A percentile compares a stretch with the other conserved stretches of the same genome.
Evolutionary conservation across 2,329 filamentous ascomycete species (phyloP).

Genomic region (Colletotrichum sidae): DNA sequence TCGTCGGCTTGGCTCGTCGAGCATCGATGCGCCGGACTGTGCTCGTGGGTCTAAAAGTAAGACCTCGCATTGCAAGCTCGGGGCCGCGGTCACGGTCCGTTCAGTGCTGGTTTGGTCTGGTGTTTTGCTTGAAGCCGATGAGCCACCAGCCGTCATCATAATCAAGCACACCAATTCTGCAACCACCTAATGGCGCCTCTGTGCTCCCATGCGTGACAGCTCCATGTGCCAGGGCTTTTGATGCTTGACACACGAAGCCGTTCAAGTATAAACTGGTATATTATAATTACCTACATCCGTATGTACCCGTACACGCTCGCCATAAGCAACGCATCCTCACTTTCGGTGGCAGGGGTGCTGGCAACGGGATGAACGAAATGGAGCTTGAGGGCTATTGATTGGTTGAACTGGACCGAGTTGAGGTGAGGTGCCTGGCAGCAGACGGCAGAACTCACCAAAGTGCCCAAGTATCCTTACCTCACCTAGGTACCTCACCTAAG

Average conservation of each 20-base stretch:
- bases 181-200: background rate
- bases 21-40: conserved; percentile 21
- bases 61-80: conserved; percentile 30
- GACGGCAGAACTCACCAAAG: background rate
- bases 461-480: too few relatives aligned
- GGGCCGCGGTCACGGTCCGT: conserved; percentile 31
- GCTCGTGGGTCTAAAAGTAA: conserved; percentile 27
- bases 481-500: background rate
- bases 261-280: background rate
- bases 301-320: background rate
- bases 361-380: conserved; percentile 15
- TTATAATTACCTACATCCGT: background rate
- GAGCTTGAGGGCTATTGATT: background rate
- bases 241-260: background rate
- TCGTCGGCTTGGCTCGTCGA: conserved; percentile 7
- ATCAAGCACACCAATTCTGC: background rate
- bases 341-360: conserved; percentile 1
- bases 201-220: background rate
- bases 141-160: conserved; percentile 23
- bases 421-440: conserved; percentile 9
- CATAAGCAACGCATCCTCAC: too few relatives aligned
- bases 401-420: conserved; percentile 11
- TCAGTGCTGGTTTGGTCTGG: conserved; percentile 34
- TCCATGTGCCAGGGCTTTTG: too few relatives aligned
- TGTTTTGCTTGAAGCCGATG: conserved; percentile 29